Conservation (phyloP, 2,329 filamentous ascomycete genomes). For the Arthrobotrys pseudoclavata region DNA sequence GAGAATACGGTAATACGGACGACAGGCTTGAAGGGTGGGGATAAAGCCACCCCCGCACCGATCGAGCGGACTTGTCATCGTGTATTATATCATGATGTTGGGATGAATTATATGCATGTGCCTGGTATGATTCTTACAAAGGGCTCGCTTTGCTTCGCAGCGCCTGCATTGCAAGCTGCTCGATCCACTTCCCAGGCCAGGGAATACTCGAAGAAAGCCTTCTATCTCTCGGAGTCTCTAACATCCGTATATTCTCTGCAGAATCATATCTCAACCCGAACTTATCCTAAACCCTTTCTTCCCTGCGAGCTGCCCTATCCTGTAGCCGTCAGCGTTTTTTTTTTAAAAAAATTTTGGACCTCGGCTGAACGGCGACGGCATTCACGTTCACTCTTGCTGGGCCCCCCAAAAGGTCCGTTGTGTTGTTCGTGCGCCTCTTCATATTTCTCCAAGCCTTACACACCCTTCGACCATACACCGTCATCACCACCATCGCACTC, state of each 20-base stretch:
- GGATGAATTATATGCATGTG: not conserved
- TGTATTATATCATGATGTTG: not conserved
- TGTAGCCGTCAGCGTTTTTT: not conserved
- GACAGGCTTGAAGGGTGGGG: not conserved
- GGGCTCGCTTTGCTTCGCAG: no score
- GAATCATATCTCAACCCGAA: not conserved
- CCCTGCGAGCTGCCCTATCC: slow-evolving; percentile 1
- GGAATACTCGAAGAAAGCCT: not conserved
- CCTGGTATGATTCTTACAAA: not conserved
- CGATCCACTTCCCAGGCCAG: not conserved
- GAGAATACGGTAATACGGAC: slow-evolving; percentile 7
- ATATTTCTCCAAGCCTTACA: slow-evolving; percentile 35
- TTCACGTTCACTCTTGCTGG: slow-evolving; percentile 48
- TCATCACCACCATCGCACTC: slow-evolving; percentile 27
- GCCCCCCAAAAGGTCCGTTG: slow-evolving; percentile 20
- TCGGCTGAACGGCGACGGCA: slow-evolving; percentile 45
- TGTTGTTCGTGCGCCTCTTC: slow-evolving; percentile 50
- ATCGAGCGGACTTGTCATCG: not conserved
- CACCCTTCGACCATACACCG: slow-evolving; percentile 5
- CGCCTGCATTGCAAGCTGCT: no score
- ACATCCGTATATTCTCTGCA: not conserved
- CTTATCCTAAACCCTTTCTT: not conserved
- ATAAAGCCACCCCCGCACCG: not conserved
- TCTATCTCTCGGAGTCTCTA: not conserved
- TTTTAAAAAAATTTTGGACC: slow-evolving; percentile 47